Evolutionary conservation across 1,284 basidiomycete species (phyloP).

Genomic region (Rhodotorula glutinis): DNA sequence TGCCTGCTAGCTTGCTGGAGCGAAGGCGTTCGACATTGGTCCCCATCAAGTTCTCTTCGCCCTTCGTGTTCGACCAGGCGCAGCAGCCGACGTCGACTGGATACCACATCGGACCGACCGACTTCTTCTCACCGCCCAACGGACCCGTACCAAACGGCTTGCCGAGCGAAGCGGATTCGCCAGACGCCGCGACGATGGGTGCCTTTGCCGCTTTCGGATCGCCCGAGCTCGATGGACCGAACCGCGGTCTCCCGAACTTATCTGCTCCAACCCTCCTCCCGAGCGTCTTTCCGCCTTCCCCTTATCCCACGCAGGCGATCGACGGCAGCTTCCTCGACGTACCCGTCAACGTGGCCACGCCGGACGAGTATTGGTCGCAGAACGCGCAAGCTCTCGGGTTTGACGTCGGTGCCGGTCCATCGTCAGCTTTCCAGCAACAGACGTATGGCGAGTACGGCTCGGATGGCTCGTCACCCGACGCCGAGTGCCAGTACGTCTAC

Average conservation of each 20-base stretch:
- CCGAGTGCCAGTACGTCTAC: slow-evolving; percentile 24
- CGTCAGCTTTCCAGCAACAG: not conserved
- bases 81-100: not conserved
- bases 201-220: slow-evolving; percentile 11
- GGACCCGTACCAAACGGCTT: not conserved
- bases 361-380: no score
- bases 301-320: not conserved
- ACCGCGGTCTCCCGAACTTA: slow-evolving; percentile 1
- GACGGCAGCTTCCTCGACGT: not conserved
- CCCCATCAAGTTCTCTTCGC: slow-evolving; percentile 11
- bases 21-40: slow-evolving; percentile 18
- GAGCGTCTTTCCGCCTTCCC: not conserved
- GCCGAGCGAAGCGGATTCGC: not conserved
- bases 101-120: slow-evolving; percentile 20
- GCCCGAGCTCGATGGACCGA: slow-evolving; percentile 15
- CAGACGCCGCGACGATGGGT: not conserved
- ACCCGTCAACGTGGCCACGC: not conserved
- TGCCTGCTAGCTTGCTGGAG: slow-evolving; percentile 7
- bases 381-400: not conserved
- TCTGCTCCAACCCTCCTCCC: not conserved
- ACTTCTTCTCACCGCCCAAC: slow-evolving; percentile 10
- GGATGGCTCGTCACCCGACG: no score
- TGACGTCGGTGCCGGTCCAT: no score
- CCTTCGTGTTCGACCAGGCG: not conserved
- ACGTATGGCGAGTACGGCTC: no score